phyloP scores from a whole-genome alignment of 2,329 filamentous ascomycete genomes.

The Colletotrichum gloeosporioides region DNA sequence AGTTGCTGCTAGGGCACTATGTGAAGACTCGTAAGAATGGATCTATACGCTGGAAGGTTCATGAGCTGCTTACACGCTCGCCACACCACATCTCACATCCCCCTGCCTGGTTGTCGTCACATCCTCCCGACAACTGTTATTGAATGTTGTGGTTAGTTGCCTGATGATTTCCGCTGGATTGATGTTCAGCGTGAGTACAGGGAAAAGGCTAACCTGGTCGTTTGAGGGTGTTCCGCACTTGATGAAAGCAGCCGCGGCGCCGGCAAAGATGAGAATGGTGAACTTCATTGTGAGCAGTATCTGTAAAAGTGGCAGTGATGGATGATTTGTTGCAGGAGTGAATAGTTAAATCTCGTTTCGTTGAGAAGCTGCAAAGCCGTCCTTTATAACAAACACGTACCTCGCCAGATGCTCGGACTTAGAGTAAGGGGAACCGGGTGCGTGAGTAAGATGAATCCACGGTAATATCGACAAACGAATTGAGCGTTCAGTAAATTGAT shows the following conservation, averaged over 20 bases:
- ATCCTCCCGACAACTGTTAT: background rate
- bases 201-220: background rate
- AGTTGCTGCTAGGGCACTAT: background rate
- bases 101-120: background rate
- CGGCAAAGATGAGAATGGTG: background rate
- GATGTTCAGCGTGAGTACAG: background rate
- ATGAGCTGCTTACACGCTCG: background rate
- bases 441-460: background rate
- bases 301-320: no score
- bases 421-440: background rate
- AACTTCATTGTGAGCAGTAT: background rate
- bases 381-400: background rate
- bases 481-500: background rate
- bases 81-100: background rate
- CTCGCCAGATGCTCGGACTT: accelerated
- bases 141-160: background rate
- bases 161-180: accelerated
- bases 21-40: background rate
- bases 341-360: background rate
- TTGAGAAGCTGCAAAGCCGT: background rate
- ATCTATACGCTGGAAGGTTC: accelerated
- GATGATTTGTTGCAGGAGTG: no score
- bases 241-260: background rate
- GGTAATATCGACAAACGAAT: background rate
- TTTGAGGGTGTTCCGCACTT: background rate